Evolutionary conservation across 2,329 filamentous ascomycete species (phyloP), one percentile per base, ranked within the genome.

Genomic region (Tolypocladium pustulatum): DNA sequence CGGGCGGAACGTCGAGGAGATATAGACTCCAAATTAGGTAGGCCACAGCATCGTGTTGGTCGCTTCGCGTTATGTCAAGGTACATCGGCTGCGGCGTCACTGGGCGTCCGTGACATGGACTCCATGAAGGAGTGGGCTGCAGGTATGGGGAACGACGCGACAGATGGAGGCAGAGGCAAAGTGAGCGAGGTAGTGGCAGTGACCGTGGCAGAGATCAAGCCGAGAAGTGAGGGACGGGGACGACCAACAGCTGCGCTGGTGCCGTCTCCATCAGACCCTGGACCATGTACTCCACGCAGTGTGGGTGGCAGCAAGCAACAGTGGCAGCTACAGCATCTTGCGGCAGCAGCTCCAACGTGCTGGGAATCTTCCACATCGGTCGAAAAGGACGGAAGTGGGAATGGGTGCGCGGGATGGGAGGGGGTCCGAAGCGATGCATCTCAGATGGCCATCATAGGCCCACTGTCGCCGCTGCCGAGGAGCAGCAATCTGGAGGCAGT

Each of bases 11-110:
- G 55, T 55, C 59, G 59, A 64, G 60, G 60, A 66, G 62, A 65
- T 65, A 62, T 68, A 65, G 57, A 61, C 61, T 63, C 68, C 64
- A 61, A 66, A 66, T 64, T 58, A 62, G 61, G 67, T 63, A 63
- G 63, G 56, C 65, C 36, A 55, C 40, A 51, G 49, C 61, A 63
- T 62, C 53, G 58, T 57, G 55, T 60, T 55, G 61, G 46, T 51
- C 27, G 46, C 46, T 51, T 27, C 9, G 15, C 27, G 62, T 64
- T 68, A 68, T 64, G 67, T 67, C 66, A 67, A 68, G 63, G 61
- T 57, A 61, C 63, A 63, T 67, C 63, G 64, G 63, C 54, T 52
- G 55, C 43, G 54, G 17, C 49, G 41, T 8, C 51, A 36, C 32
- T 12, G 34, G 25, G 56, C 34, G 55, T 25, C 38, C 25, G 51